Conservation (phyloP, 805 yeast species). For the Pichia ethanolica region DNA sequence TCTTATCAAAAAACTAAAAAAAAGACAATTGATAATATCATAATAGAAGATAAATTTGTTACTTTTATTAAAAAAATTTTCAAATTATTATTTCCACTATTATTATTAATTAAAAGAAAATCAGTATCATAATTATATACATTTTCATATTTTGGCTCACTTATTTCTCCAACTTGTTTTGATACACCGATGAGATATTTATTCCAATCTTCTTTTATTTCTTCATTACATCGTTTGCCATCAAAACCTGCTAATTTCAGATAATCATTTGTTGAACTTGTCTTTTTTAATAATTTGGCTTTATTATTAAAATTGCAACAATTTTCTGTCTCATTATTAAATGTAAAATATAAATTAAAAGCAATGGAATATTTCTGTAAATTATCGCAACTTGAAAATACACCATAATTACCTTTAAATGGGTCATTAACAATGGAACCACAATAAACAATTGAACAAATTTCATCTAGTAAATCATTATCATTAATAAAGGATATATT, state of each 20-base stretch:
- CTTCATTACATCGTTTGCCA: slow-evolving; percentile 20
- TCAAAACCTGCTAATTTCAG: slow-evolving; percentile 15
- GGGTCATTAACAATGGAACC: slow-evolving; percentile 31
- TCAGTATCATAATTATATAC: slow-evolving; percentile 13
- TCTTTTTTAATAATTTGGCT: slow-evolving; percentile 12
- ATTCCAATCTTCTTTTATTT: slow-evolving; percentile 21
- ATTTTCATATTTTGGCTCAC: slow-evolving; percentile 5
- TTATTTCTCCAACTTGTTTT: background rate
- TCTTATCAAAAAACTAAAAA: too few relatives aligned
- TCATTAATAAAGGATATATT: slow-evolving; percentile 8
- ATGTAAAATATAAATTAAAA: slow-evolving; percentile 30
- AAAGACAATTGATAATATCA: too few relatives aligned
- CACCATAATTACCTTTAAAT: slow-evolving; percentile 33
- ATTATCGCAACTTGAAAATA: slow-evolving; percentile 33
- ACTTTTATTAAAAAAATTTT: background rate
- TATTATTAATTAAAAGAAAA: background rate
- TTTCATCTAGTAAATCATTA: slow-evolving; percentile 5
- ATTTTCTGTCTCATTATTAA: slow-evolving; percentile 12
- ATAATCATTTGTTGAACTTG: slow-evolving; percentile 11
- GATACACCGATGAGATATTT: slow-evolving; percentile 18
- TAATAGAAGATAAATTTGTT: background rate
- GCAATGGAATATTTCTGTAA: slow-evolving; percentile 35
- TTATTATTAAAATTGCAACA: slow-evolving; percentile 15
- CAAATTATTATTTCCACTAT: background rate
- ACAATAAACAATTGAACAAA: slow-evolving; percentile 35